Evolutionary conservation across 306 rosid genomes (phyloP), one percentile per base, ranked within the genome.

Genomic region (Gastrolobium villosum): DNA sequence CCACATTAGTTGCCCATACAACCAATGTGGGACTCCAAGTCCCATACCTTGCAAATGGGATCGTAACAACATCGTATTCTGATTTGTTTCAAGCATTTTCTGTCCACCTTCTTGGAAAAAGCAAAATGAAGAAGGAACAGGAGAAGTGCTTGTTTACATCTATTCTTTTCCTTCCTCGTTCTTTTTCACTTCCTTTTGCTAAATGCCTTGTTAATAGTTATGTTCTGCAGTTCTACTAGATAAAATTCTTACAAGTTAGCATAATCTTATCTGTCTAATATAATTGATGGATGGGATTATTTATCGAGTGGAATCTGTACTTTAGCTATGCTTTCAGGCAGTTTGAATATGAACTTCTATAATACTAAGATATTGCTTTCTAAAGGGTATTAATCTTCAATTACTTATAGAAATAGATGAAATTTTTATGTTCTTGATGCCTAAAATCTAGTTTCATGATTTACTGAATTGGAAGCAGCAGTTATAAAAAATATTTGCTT

Each of bases 181-280:
- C 57, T 44, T 32, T 48, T 39, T 57, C 14, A 32, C 10, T 28
- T 49, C 36, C 37, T 55, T 6, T 6, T 60, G 36, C 40, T 59
- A 46, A 60, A 39, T 37, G 60, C 65, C 44, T 63, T 63, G 30
- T 10, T 71, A 28, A 9, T 70, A 8, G 36, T 55, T 65, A 70
- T 64, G n/a, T 49, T 48, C 72, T 66, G 48, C 65, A 77, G 39
- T 43, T 57, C 37, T 63, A 10, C 45, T 44, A 44, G 54, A 6
- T 31, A 63, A 64, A 64, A 62, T 55, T 64, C 50, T 41, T 60
- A 40, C 59, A 82, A 35, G 54, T 52, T 53, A 57, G 14, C 44
- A 65, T 44, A 14, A 57, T 81, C 72, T 59, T 40, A 67, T 75
- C 67, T 81, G 30, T 72, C 69, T 65, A 45, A 54, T 65, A 81